Conservation (phyloP, 305 asterid species). For the Nicotiana rustica region DNA sequence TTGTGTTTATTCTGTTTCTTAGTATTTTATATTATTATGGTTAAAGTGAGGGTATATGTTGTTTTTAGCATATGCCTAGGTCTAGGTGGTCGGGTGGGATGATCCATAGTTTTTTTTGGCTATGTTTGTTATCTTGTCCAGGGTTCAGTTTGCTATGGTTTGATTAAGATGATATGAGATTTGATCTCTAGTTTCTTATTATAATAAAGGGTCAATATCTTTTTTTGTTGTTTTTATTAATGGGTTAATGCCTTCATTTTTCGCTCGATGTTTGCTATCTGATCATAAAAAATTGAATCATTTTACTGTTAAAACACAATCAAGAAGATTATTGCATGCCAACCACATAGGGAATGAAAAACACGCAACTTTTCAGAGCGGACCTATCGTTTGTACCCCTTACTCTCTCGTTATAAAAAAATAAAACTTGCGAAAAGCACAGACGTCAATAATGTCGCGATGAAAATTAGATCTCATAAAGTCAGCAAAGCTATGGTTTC, state of each 20-base stretch:
- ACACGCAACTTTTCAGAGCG: neutral
- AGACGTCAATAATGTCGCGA: too few relatives aligned
- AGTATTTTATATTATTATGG: neutral
- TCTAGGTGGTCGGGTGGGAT: slow-evolving; percentile 34
- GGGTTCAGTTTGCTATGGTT: slow-evolving; percentile 34
- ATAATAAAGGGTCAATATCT: slow-evolving; percentile 8
- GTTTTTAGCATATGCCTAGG: neutral
- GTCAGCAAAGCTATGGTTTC: neutral
- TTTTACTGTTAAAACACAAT: neutral
- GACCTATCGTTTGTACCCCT: neutral
- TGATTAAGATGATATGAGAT: slow-evolving; percentile 33
- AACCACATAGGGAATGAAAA: neutral
- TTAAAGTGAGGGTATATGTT: slow-evolving; percentile 26
- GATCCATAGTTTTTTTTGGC: slow-evolving; percentile 17
- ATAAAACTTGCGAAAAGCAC: too few relatives aligned
- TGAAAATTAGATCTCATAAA: neutral
- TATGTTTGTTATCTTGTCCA: slow-evolving; percentile 20
- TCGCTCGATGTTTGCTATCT: neutral
- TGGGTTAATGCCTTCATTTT: neutral
- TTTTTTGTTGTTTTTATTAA: neutral
- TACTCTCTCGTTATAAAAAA: too few relatives aligned
- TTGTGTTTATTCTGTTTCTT: slow-evolving; percentile 32
- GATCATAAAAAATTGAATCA: neutral
- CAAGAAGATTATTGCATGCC: neutral
- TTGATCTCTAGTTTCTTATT: slow-evolving; percentile 18